Base-by-base conservation (phyloP, 164 flowering plant genomes). In the Umbilicus rupestris region DNA sequence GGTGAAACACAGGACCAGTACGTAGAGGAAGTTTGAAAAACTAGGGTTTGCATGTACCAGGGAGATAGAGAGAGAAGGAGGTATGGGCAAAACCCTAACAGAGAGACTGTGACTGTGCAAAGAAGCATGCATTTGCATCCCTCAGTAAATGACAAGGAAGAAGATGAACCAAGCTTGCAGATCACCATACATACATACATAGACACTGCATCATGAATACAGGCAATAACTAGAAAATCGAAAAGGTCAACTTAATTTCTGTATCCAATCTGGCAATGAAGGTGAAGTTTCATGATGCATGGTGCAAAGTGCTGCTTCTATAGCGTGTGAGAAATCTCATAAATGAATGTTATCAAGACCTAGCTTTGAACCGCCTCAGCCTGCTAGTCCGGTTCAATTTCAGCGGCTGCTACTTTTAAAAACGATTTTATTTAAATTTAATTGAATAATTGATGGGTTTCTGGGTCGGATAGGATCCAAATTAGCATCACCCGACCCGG, bases 221-320 rank as follows among this genome's bases (percentile, higher is more conserved):
- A 52, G 20, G 58, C 30, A 52, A n/a, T 35, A 35, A 28, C 5
- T 55, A 33, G 60, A 26, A 55, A 11, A 12, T 11, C 10, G 7
- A 11, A 3, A 28, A 55, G 19, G 60, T 55, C 60, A 26, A 55
- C 35, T 55, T 55, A 14, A 3, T 26, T 22, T 26, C 28, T 14
- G 33, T n/a, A n/a, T n/a, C n/a, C 60, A 55, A 55, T 55, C 33
- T 28, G 60, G 60, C 60, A 55, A 28, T 55, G 60, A 55, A 55
- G 33, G 29, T 55, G 60, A 55, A 28, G 60, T 28, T 55, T 28
- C 60, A 55, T 55, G 60, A 55, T 24, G 58, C 55, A 49, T 55
- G 58, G 29, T 47, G 8, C 52, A 47, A 47, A 14, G 29, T 52
- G 29, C 14, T 24, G 58, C 24, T 52, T 29, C 58, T 52, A 30